Base-by-base conservation (phyloP, 371 early-diverging fungal genomes). In the Chytridiales sp. region DNA sequence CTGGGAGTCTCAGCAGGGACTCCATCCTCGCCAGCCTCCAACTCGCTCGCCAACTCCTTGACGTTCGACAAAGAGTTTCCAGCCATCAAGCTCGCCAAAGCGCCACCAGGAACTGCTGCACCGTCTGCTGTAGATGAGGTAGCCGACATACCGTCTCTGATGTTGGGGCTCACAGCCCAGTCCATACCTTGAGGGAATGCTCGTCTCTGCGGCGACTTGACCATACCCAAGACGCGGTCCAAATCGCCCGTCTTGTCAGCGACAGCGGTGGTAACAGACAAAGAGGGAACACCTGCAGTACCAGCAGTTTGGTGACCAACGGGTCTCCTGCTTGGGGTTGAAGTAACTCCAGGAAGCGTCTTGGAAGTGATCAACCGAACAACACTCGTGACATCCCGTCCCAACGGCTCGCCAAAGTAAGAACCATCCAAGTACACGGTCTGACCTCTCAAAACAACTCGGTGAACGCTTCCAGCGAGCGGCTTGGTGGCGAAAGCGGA, bases 351-450 rank as follows among this genome's bases (percentile, higher is more conserved):
- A 22, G 61, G 54, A 4, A 54, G 51, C 32, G 39, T 51, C 30
- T 50, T 48, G 21, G 40, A 26, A 5, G 55, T 21, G 56, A 50
- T 19, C 13, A 66, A 51, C 32, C 70, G 57, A 17, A 69, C 70
- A 1, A 66, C 41, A 17, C 59, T 64, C n/a, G 75, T 67, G 34
- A 79, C 46, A 48, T 75, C 76, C n/a, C 68, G 49, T 21, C 80
- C 80, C 32, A 59, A 11, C 11, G 66, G 51, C 6, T 68, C 69
- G 1, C 67, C 73, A 57, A 76, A 75, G 51, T 59, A 52, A 5
- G 59, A 64, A 32, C 93, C 93, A 72, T 97, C 95, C 68, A 95
- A 80, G 71, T 80, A 91, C 27, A 91, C 77, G 3, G 91, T 91
- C 57, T 80, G 74, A 29, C 91, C 93, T 39, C 86, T 85, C 54